Base-by-base conservation (phyloP, 805 yeast species). In the Yamadazyma philogaea region DNA sequence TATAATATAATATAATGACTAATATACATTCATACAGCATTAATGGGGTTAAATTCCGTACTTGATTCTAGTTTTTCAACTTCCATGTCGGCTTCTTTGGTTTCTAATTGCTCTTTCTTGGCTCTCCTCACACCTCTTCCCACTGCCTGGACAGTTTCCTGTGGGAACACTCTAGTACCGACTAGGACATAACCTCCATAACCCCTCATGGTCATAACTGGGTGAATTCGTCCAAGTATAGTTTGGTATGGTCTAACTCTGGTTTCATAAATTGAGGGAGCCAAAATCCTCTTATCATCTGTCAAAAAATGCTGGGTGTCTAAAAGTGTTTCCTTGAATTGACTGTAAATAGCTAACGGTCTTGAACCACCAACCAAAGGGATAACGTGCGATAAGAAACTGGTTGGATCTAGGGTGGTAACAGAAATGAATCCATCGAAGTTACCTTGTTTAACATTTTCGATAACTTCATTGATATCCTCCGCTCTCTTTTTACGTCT, bases 151-250 rank as follows among this genome's bases (percentile, higher is more conserved):
- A 79, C 78, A 22, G 59, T 58, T 26, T 77, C 83, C 35, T 72
- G 64, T 2, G 96, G 96, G 40, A 80, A 66, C 0, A 93, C 97
- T 37, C 86, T 73, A 12, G 86, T 77, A 3, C 91, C 95, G 69
- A 81, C 76, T 50, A 89, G 67, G 2, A 93, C 60, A 60, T 80
- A 91, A 0, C 99, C 99, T 26, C 97, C 98, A 44, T 84, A 90
- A 6, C 96, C 89, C 54, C 87, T 76, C 74, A 84, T 81, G 0
- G 97, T 87, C 99, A 93, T 93, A 46, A 82, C 58, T 0, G 99
- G 99, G 61, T 93, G 99, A 55, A 91, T 70, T 58, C 95, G 81
- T 6, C 98, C 99, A 15, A 95, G 87, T 21, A 91, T 79, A 3
- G 97, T 88, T 68, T 93, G 99, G 60, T 84, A 90, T 38, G 82